Evolutionary conservation across 345 rosid species (phyloP), one percentile per base, ranked within the genome.

Genomic region (Citrus reticulata): DNA sequence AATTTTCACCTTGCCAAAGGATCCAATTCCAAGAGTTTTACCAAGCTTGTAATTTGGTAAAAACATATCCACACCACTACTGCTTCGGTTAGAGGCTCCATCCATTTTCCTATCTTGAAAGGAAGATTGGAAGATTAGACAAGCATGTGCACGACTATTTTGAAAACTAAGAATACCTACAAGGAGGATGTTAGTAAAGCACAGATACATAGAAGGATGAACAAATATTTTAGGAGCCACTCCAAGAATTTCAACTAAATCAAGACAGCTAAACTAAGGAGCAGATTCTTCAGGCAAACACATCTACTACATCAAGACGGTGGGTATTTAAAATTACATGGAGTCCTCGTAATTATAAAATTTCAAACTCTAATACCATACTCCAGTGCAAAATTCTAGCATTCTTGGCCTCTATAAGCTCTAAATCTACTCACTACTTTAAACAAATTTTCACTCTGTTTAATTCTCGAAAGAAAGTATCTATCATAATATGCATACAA

Each of bases 1-100:
- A 51, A 93, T 87, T 88, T 94, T 96, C 74, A 96, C 99, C 89
- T 93, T 90, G 54, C 99, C 92, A 79, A 96, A 96, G 57, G 99
- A 85, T 73, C 99, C 99, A 11, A 94, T 91, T 70, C 99, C 99
- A 57, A 94, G 94, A 73, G 91, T 91, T 85, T 87, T 93, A 40
- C 95, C 95, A 54, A 93, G 91, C 89, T 86, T 93, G 85, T 94
- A 96, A 79, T 93, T 94, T 19, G 84, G 87, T 67, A 91, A 86
- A 62, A 78, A 83, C 79, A 85, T 78, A 72, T 93, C 95, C 62
- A 78, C 90, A 63, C 87, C 88, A 77, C 88, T 78, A 35, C 87
- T 83, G 32, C 91, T 87, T 74, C 90, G 86, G 67, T 69, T 81
- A 70, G 85, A 81, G 61, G 90, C 94, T 64, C 92, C 94, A 78